Evolutionary conservation across 805 yeast genomes (phyloP), one percentile per base, ranked within the genome.

Genomic region (Yarrowia keelungensis): DNA sequence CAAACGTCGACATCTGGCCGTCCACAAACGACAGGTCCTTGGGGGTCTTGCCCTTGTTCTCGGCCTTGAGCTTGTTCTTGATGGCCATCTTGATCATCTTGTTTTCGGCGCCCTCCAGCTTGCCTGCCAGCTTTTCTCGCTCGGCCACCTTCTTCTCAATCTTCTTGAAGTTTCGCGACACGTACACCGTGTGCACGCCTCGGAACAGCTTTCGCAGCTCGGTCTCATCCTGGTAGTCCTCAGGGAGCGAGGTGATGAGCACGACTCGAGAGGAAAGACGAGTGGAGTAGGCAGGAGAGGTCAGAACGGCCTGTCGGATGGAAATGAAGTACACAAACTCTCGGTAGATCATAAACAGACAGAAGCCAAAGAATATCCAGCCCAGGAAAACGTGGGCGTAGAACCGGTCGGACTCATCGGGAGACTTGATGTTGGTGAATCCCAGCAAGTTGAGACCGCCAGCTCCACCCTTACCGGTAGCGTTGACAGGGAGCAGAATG

Each of bases 301-400:
- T 84, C 69, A 92, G 80, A 2, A 87, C 90, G 10, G 92, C 93
- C 74, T 87, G 86, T 73, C 96, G 85, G 73, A 91, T 80, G 3
- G 95, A 88, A 69, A 88, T 84, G 79, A 87, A 94, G 78, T 87
- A 91, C 71, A 85, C 85, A 73, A 92, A 80, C 78, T 94, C 99
- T 70, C 98, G 83, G 80, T 91, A 93, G 65, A 94, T 82, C 61
- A 91, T 82, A 76, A 86, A 93, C 69, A 92, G 74, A 56, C 90
- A 83, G 38, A 82, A 75, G 50, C 93, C 90, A 76, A 88, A 92
- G 77, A 85, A 93, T 42, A 88, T 72, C 94, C 97, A 90, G 1
- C 93, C 86, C 53, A 91, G 76, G 69, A 94, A 83, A 0, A 88
- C 95, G 76, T 93, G 98, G 10, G 97, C 97, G 75, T 87, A 94